Evolutionary conservation across 1,284 basidiomycete genomes (phyloP), one percentile per base, ranked within the genome.

Genomic region (Phlebopus sp.): DNA sequence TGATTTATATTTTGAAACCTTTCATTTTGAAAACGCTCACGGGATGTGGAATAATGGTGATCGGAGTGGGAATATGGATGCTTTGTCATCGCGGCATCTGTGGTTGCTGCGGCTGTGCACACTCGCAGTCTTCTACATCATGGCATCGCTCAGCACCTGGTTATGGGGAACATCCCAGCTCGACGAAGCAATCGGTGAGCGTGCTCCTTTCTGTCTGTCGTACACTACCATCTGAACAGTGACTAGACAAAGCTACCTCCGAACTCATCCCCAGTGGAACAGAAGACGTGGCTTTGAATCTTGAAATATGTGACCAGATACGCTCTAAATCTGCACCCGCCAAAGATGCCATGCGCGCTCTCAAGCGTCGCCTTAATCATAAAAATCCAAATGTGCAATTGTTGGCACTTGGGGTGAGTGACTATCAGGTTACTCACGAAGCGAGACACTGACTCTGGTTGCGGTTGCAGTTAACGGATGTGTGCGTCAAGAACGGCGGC

Each of bases 401-500:
- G 39, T 77, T 96, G 48, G 84, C 92, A 13, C 78, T 97, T 18
- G 78, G 83, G 8, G 93, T 96, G 66, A 62, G 88, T 77, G 21
- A 15, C 9, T 37, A 29, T 17, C 38, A 31, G 14, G 17, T 31
- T 7, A 19, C 18, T 1, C 47, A 23, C 8, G 44, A 21, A 59
- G 48, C 25, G 35, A 35, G 39, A n/a, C 5, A 19, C 39, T 27
- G n/a, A 27, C 5, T 17, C 39, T 27, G n/a, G 15, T 27, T 8
- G 55, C 57, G 30, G 44, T 50, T 44, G 2, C 55, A 94, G 90
- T 75, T 98, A 42, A 86, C 91, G 43, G 97, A 99, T 70, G 79
- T 88, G 10, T 97, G 93, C 60, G 82, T 99, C 69, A 99, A 99
- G 84, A 99, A 99, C 62, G 93, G 93, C 9, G 97, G 97, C 0